phyloP scores from a whole-genome alignment of 768 basidiomycete genomes.

The Tulasnella sp. region DNA sequence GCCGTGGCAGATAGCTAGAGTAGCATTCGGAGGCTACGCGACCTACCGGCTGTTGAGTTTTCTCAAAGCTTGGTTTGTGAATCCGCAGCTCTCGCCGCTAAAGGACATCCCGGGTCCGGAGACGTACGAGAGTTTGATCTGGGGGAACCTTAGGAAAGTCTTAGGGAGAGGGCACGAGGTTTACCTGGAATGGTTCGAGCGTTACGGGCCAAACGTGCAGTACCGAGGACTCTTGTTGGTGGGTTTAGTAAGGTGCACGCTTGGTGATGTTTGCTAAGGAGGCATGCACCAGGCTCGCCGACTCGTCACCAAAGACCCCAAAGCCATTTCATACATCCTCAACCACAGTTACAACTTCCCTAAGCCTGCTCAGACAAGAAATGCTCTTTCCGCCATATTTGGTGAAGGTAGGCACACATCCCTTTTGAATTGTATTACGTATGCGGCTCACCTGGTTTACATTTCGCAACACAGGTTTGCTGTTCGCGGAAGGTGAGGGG shows the following conservation, averaged over 20 bases:
- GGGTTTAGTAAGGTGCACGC: not conserved
- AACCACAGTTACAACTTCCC: slow-evolving; percentile 16
- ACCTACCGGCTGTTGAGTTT: not conserved
- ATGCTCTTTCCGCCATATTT: not conserved
- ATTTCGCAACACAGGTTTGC: not conserved
- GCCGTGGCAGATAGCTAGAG: not conserved
- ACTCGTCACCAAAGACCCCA: slow-evolving; percentile 11
- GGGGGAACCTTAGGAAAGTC: slow-evolving; percentile 43
- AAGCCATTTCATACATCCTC: slow-evolving; percentile 15
- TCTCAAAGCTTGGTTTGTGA: not conserved
- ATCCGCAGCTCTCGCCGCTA: slow-evolving; percentile 6
- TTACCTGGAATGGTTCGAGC: slow-evolving; percentile 42
- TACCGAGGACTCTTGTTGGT: slow-evolving; percentile 37
- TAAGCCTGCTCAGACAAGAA: slow-evolving; percentile 4
- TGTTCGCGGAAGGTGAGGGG: slow-evolving; percentile 14
- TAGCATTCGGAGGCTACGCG: not conserved
- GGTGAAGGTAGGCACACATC: not conserved
- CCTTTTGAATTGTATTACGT: not conserved
- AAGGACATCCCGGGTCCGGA: slow-evolving; percentile 12
- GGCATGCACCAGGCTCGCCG: slow-evolving; percentile 2
- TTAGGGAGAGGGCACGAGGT: slow-evolving; percentile 34
- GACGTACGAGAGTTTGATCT: slow-evolving; percentile 29
- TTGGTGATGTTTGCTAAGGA: not conserved
- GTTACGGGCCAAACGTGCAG: slow-evolving; percentile 43
- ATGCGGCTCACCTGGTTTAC: not conserved